Conservation (phyloP, 257 asterid species). For the Coffea canephora region DNA sequence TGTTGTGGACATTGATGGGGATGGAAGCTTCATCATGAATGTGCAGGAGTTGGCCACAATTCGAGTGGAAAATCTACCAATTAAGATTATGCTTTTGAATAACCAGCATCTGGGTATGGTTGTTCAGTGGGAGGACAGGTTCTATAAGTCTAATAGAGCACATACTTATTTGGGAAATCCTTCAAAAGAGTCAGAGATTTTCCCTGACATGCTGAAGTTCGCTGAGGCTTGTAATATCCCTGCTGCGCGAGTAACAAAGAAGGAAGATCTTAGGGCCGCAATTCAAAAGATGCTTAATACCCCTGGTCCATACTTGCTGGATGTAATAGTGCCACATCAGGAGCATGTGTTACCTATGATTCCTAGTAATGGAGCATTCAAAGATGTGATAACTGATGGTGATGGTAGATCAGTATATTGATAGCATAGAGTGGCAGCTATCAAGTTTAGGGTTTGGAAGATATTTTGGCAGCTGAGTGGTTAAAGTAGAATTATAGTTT, state of each 20-base stretch:
- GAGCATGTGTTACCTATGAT: slow-evolving; percentile 89
- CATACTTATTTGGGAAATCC: slow-evolving; percentile 81
- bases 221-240: slow-evolving; percentile 77
- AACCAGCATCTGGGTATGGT: slow-evolving; percentile 90
- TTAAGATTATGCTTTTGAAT: slow-evolving; percentile 70
- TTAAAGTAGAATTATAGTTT: background rate
- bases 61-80: slow-evolving; percentile 70
- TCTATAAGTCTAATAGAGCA: slow-evolving; percentile 77
- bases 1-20: slow-evolving; percentile 86
- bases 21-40: slow-evolving; percentile 86
- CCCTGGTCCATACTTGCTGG: slow-evolving; percentile 74
- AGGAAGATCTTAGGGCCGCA: slow-evolving; percentile 49
- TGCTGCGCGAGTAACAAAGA: slow-evolving; percentile 58
- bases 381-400: slow-evolving; percentile 75
- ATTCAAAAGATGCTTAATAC: slow-evolving; percentile 71
- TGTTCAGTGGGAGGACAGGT: slow-evolving; percentile 86
- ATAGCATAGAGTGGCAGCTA: background rate
- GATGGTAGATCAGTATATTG: slow-evolving; percentile 49
- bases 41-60: slow-evolving; percentile 78
- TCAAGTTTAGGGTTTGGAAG: background rate
- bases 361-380: slow-evolving; percentile 73
- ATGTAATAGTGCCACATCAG: slow-evolving; percentile 79
- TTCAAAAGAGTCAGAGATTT: slow-evolving; percentile 50
- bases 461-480: slow-evolving; percentile 1
- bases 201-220: slow-evolving; percentile 68